Evolutionary conservation across 129 eudicot genomes (phyloP).

Genomic region (Heracleum sosnowskyi): DNA sequence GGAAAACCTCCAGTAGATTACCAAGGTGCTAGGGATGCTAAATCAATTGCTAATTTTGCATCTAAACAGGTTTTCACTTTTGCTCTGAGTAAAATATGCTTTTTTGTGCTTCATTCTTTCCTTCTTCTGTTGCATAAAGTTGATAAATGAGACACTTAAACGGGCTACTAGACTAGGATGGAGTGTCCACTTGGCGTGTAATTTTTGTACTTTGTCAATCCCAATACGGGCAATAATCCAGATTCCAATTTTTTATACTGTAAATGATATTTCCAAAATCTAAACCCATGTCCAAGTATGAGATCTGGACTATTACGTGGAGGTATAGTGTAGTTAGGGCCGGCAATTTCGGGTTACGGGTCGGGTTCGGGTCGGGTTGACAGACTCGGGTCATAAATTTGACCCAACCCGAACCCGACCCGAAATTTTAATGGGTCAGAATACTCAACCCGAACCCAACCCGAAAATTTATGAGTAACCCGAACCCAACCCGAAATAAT

Average conservation of each 20-base stretch:
- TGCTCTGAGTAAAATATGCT: not conserved
- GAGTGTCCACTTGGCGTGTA: not conserved
- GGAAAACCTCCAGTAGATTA: constrained; percentile 89
- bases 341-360: too few species aligned
- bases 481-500: too few species aligned
- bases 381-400: too few species aligned
- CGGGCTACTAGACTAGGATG: not conserved
- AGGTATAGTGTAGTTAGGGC: not conserved
- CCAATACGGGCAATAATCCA: not conserved
- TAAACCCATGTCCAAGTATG: not conserved
- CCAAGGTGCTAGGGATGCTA: constrained; percentile 92
- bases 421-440: too few species aligned
- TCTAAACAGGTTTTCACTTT: constrained; percentile 49
- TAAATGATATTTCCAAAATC: not conserved
- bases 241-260: not conserved
- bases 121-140: not conserved
- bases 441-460: too few species aligned
- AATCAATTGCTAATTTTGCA: constrained; percentile 82
- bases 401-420: too few species aligned
- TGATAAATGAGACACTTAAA: not conserved
- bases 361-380: too few species aligned
- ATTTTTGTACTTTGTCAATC: not conserved
- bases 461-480: too few species aligned
- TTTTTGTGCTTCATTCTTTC: not conserved
- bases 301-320: not conserved